phyloP scores from a whole-genome alignment of 352 stramenopile genomes.

The Thraustochytrium sp. region DNA sequence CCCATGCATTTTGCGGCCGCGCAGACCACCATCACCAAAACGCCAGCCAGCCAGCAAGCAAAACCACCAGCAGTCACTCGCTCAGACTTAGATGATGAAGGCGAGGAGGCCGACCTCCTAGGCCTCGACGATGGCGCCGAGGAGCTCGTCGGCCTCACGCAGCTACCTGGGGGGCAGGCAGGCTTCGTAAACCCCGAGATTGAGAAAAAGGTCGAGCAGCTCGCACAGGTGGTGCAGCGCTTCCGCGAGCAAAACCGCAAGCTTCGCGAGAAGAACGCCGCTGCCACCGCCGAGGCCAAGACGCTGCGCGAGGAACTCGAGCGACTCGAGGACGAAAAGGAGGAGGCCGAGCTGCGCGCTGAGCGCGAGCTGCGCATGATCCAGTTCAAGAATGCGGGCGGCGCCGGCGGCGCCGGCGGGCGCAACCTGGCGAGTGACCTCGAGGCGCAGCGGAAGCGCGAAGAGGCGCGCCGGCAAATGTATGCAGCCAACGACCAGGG shows the following conservation, averaged over 20 bases:
- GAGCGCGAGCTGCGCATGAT: slow-evolving; percentile 57
- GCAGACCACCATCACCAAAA: too few relatives aligned
- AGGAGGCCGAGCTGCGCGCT: slow-evolving; percentile 59
- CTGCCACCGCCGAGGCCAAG: slow-evolving; percentile 49
- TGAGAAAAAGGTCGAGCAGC: slow-evolving; percentile 58
- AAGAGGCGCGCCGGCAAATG: slow-evolving; percentile 60
- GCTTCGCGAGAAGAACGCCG: slow-evolving; percentile 50
- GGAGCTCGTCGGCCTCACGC: slow-evolving; percentile 37
- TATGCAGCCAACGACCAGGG: slow-evolving; percentile 52
- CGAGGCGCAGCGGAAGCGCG: slow-evolving; percentile 59
- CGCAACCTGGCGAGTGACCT: slow-evolving; percentile 41
- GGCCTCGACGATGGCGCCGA: slow-evolving; percentile 40
- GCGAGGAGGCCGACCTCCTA: slow-evolving; percentile 42
- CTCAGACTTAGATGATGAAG: slow-evolving; percentile 42
- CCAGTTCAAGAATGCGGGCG: slow-evolving; percentile 53
- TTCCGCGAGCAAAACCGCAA: slow-evolving; percentile 54
- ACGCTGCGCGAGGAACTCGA: slow-evolving; percentile 52
- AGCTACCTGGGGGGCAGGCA: slow-evolving; percentile 57
- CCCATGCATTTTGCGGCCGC: neutral
- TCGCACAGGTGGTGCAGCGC: slow-evolving; percentile 57
- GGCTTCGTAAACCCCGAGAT: slow-evolving; percentile 55
- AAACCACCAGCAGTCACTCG: too few relatives aligned
- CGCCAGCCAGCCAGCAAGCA: too few relatives aligned
- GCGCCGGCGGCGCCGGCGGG: slow-evolving; percentile 41
- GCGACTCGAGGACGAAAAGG: slow-evolving; percentile 55